Percentiles rank a stretch among this genome's conserved stretches.
Evolutionary conservation across 495 filamentous ascomycete genomes (phyloP).

Genomic region (Penicillium desertorum): DNA sequence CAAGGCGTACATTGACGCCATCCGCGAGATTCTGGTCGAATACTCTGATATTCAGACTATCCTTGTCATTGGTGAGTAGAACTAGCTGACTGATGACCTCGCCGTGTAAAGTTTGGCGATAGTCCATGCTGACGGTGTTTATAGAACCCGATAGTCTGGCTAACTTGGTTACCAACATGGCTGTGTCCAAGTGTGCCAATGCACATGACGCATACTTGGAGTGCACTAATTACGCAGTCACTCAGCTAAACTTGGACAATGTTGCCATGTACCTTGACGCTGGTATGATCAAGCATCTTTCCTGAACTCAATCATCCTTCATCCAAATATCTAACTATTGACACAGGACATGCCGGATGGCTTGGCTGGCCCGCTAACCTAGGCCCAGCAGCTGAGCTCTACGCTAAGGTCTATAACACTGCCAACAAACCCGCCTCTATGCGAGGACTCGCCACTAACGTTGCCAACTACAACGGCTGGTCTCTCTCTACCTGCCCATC

Average conservation of each 20-base stretch:
- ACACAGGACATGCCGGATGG: slow-evolving; percentile 60
- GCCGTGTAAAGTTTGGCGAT: neutral
- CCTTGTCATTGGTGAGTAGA: slow-evolving; percentile 55
- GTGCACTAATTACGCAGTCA: slow-evolving; percentile 70
- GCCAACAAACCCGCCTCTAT: slow-evolving; percentile 64
- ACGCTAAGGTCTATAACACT: slow-evolving; percentile 63
- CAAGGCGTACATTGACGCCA: slow-evolving; percentile 69
- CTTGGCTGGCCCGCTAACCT: slow-evolving; percentile 82
- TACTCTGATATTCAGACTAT: slow-evolving; percentile 36
- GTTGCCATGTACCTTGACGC: slow-evolving; percentile 84
- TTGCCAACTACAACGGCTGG: slow-evolving; percentile 75
- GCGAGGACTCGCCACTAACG: slow-evolving; percentile 75
- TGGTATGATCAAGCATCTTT: slow-evolving; percentile 38
- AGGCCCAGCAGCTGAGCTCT: slow-evolving; percentile 65
- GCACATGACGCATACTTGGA: slow-evolving; percentile 64
- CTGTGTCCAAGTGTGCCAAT: slow-evolving; percentile 60
- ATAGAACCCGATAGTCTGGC: slow-evolving; percentile 75
- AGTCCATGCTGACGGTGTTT: slow-evolving; percentile 47
- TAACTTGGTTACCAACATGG: slow-evolving; percentile 76
- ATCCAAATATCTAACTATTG: neutral
- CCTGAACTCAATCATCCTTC: neutral
- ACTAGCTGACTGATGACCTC: neutral
- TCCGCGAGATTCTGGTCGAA: slow-evolving; percentile 28
- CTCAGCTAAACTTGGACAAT: slow-evolving; percentile 69
- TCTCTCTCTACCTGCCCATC: slow-evolving; percentile 42